A percentile compares a stretch with the other conserved stretches of the same genome.
These are phyloP conservation scores for Entophlyctis helioformis DNA, from an alignment of 192 early-diverging fungal genomes.

Conservation along the genomic window DNA sequence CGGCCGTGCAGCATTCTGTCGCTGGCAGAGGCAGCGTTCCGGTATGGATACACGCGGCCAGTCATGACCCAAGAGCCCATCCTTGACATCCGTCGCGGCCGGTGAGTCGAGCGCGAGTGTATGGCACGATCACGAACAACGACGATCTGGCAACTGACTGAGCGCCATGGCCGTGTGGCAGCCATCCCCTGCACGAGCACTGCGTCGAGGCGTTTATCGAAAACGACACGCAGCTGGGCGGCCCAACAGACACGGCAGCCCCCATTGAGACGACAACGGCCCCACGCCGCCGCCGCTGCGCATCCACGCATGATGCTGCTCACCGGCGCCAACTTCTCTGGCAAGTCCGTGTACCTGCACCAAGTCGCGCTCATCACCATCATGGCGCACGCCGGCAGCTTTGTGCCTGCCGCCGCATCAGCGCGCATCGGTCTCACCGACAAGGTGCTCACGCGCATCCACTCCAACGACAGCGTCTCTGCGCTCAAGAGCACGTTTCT, in stretches of 20 bases:
- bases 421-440: constrained; percentile 66
- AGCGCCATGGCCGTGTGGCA: no score
- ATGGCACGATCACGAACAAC: background rate
- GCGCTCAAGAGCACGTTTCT: constrained; percentile 59
- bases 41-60: constrained; percentile 44
- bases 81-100: constrained; percentile 47
- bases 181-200: constrained; percentile 57
- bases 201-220: constrained; percentile 51
- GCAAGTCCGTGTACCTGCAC: constrained; percentile 38
- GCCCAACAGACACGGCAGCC: no score
- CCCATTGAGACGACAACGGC: background rate
- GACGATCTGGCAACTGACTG: no score
- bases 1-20: constrained; percentile 42
- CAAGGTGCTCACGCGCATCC: constrained; percentile 63
- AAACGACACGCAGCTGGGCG: constrained; percentile 50
- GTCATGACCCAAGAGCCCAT: constrained; percentile 40
- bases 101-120: constrained; percentile 27
- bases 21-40: constrained; percentile 41
- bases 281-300: background rate
- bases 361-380: constrained; percentile 62
- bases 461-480: constrained; percentile 57
- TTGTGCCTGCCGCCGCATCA: constrained; percentile 57
- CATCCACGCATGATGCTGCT: constrained; percentile 45
- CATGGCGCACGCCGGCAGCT: constrained; percentile 85
- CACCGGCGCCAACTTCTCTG: constrained; percentile 76